These are phyloP conservation scores for Kwoniella sp. DNA, from an alignment of 768 basidiomycete genomes.

Conservation along the genomic window DNA sequence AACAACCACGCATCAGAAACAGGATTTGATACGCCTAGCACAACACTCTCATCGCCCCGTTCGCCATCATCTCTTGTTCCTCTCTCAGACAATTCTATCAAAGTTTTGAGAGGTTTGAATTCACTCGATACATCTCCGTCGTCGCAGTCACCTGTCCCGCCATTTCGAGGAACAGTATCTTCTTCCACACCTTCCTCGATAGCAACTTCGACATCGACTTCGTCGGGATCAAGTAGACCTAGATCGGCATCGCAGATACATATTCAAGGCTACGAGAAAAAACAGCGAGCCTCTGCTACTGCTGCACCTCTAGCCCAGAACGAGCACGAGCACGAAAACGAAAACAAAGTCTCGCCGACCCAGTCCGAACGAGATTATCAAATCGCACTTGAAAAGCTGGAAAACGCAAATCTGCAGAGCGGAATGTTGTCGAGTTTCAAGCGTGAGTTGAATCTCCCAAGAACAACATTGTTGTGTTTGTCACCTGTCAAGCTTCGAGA, in stretches of 20 bases:
- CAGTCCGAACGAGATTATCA: slow-evolving; percentile 22
- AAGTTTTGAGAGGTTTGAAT: neutral
- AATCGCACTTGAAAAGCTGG: slow-evolving; percentile 28
- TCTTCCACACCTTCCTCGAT: neutral
- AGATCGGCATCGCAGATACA: slow-evolving; percentile 8
- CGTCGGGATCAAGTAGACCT: neutral
- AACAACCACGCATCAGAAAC: neutral
- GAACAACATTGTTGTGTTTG: no score
- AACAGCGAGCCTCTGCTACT: neutral
- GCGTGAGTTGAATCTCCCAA: slow-evolving; percentile 32
- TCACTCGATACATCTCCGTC: slow-evolving; percentile 7
- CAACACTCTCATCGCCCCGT: slow-evolving; percentile 8
- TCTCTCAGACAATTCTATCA: slow-evolving; percentile 15
- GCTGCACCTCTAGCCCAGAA: neutral
- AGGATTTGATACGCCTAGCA: neutral
- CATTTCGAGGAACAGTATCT: neutral
- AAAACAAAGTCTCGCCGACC: neutral
- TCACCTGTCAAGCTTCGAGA: no score
- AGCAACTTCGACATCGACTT: neutral
- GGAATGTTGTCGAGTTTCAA: slow-evolving; percentile 52
- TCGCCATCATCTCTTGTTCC: slow-evolving; percentile 26
- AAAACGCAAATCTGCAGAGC: slow-evolving; percentile 32
- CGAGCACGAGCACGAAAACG: neutral
- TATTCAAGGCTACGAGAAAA: slow-evolving; percentile 2
- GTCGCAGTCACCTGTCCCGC: neutral